These are phyloP conservation scores for Jackrogersella multiformis DNA, from an alignment of 495 filamentous ascomycete genomes.

Conservation along the genomic window DNA sequence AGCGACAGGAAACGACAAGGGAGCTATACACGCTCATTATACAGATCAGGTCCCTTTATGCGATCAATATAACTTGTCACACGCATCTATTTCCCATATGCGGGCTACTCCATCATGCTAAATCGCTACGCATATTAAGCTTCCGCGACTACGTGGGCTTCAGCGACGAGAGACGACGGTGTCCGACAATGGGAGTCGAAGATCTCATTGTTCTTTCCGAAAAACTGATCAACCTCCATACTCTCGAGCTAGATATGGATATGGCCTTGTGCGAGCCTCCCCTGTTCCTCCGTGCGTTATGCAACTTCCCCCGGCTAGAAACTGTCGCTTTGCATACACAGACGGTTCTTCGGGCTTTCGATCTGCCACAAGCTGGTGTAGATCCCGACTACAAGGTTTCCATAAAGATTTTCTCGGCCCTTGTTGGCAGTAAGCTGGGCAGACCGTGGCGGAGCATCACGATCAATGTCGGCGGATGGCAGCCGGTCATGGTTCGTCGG, in stretches of 20 bases:
- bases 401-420: slow-evolving; percentile 5
- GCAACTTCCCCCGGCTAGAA: slow-evolving; percentile 30
- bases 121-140: slow-evolving; percentile 32
- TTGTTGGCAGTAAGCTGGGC: slow-evolving; percentile 22
- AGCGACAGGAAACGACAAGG: slow-evolving; percentile 29
- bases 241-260: slow-evolving; percentile 46
- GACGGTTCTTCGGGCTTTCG: slow-evolving; percentile 31
- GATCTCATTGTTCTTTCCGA: slow-evolving; percentile 33
- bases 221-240: slow-evolving; percentile 17
- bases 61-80: slow-evolving; percentile 37
- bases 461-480: slow-evolving; percentile 47
- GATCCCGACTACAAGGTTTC: slow-evolving; percentile 20
- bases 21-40: slow-evolving; percentile 34
- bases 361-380: not conserved
- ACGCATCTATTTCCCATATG: slow-evolving; percentile 36
- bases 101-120: slow-evolving; percentile 35
- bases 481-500: slow-evolving; percentile 42
- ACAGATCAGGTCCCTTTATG: slow-evolving; percentile 37
- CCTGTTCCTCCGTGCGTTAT: slow-evolving; percentile 29
- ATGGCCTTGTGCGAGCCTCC: slow-evolving; percentile 8
- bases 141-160: slow-evolving; percentile 46
- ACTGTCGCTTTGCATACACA: slow-evolving; percentile 44
- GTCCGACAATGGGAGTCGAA: slow-evolving; percentile 35
- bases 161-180: slow-evolving; percentile 34
- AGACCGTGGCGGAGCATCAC: slow-evolving; percentile 34